Evolutionary conservation across 352 stramenopile species (phyloP).

Genomic region (Phytophthora idaei): DNA sequence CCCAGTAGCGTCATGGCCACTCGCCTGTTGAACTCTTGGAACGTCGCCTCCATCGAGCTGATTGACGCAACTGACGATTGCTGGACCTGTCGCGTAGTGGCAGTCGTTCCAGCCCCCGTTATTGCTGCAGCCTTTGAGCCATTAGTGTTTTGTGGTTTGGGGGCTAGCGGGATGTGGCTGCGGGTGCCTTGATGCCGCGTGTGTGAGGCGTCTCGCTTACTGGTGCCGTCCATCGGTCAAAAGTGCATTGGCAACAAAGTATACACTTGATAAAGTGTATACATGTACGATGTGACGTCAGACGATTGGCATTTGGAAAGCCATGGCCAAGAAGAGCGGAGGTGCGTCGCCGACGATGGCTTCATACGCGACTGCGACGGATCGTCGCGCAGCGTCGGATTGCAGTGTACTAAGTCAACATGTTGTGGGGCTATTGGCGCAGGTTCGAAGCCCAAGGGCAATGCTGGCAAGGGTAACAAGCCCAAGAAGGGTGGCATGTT

Average conservation of each 20-base stretch:
- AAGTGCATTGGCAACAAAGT: not conserved
- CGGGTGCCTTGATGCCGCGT: not conserved
- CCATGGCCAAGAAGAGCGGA: slow-evolving; percentile 52
- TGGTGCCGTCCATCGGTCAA: no score
- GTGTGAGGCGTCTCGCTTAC: not conserved
- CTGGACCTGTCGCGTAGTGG: not conserved
- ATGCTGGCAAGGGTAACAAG: slow-evolving; percentile 62
- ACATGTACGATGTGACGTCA: slow-evolving; percentile 1
- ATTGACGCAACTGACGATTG: not conserved
- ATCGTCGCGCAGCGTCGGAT: not conserved
- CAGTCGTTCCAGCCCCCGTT: not conserved
- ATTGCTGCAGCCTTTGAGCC: not conserved
- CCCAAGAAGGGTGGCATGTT: slow-evolving; percentile 68
- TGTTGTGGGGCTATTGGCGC: slow-evolving; percentile 1
- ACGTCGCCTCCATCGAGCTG: slow-evolving; percentile 11
- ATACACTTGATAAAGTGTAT: slow-evolving; percentile 8
- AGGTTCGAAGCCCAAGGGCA: slow-evolving; percentile 27
- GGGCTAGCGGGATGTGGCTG: not conserved
- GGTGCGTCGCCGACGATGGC: slow-evolving; percentile 13
- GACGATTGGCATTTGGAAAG: slow-evolving; percentile 24
- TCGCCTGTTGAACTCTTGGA: slow-evolving; percentile 15
- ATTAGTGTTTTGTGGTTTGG: not conserved
- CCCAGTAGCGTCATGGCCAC: slow-evolving; percentile 4
- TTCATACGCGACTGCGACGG: not conserved
- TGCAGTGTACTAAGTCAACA: not conserved